These are phyloP conservation scores for Scheffersomyces stipitis DNA, from an alignment of 805 yeast genomes.

Conservation along the genomic window DNA sequence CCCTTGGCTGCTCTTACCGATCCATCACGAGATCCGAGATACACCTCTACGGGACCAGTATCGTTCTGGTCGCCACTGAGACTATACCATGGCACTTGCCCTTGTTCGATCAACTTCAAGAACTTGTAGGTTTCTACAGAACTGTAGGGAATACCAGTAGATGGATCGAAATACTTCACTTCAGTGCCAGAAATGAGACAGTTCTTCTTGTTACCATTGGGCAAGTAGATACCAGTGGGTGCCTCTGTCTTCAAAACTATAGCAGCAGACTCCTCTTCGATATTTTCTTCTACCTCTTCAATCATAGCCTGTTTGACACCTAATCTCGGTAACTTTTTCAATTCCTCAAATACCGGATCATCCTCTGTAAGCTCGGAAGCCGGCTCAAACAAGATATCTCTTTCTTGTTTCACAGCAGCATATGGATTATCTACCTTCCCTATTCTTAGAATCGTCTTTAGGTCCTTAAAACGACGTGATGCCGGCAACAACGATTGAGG, in stretches of 20 bases:
- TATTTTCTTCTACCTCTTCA: conserved; percentile 44
- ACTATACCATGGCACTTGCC: conserved; percentile 53
- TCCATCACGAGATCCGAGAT: conserved; percentile 49
- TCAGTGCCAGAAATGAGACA: conserved; percentile 78
- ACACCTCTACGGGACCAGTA: conserved; percentile 46
- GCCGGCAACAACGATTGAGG: conserved; percentile 53
- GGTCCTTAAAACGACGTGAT: conserved; percentile 52
- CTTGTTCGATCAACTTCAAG: conserved; percentile 49
- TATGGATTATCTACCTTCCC: conserved; percentile 39
- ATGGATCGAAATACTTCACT: conserved; percentile 85
- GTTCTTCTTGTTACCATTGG: conserved; percentile 63
- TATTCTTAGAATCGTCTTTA: conserved; percentile 50
- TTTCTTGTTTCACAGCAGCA: conserved; percentile 30
- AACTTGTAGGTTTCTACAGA: conserved; percentile 78
- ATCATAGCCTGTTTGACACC: conserved; percentile 52
- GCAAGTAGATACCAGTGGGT: conserved; percentile 70
- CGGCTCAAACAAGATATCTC: conserved; percentile 33
- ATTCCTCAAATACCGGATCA: conserved; percentile 39
- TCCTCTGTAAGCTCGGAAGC: conserved; percentile 36
- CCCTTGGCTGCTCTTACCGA: conserved; percentile 72
- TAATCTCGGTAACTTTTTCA: conserved; percentile 55
- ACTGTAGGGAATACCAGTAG: conserved; percentile 81
- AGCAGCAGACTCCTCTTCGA: conserved; percentile 42
- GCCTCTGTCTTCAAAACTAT: conserved; percentile 60
- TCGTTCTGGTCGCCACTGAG: conserved; percentile 52